phyloP scores from a whole-genome alignment of 2,329 filamentous ascomycete genomes.

The Drechmeria coniospora region DNA sequence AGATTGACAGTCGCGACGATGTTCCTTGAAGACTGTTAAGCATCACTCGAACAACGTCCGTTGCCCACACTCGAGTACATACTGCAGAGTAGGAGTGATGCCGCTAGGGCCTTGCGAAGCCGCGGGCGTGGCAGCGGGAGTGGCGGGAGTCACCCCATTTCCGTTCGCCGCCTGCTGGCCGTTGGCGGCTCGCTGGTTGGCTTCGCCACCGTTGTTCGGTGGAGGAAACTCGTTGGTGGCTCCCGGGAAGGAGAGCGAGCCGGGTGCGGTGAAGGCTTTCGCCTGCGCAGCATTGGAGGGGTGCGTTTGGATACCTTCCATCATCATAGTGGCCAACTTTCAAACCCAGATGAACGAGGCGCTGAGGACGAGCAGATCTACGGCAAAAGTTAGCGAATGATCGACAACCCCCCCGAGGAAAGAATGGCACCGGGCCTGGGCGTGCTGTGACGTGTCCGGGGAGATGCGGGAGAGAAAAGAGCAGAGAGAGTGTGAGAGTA shows the following conservation, averaged over 20 bases:
- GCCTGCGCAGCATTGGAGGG: conserved; percentile 84
- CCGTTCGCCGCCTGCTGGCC: conserved; percentile 45
- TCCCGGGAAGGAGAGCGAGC: conserved; percentile 82
- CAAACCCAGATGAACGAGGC: conserved; percentile 5
- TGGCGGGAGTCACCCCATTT: conserved; percentile 73
- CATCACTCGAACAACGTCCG: conserved; percentile 24
- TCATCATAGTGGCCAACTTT: conserved; percentile 30
- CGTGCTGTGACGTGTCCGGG: too few species aligned
- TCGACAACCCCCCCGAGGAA: too few species aligned
- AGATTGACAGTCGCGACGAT: conserved; percentile 98
- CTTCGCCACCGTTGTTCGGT: conserved; percentile 55
- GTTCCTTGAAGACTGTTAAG: conserved; percentile 60
- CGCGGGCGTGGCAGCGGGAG: conserved; percentile 82
- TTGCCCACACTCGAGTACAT: conserved; percentile 46
- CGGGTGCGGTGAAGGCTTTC: conserved; percentile 85
- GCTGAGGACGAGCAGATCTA: conserved; percentile 18
- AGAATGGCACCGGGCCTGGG: too few species aligned
- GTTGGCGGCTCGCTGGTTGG: conserved; percentile 21
- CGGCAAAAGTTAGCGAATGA: conserved; percentile 2
- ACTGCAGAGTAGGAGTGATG: conserved; percentile 89
- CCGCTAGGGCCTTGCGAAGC: conserved; percentile 72
- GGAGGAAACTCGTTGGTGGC: conserved; percentile 71
- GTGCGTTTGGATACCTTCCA: conserved; percentile 86
- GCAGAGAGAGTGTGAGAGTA: too few species aligned
- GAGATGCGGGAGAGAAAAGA: too few species aligned